Evolutionary conservation across 345 rosid species (phyloP), one percentile per base, ranked within the genome.

Genomic region (Populus deltoides): DNA sequence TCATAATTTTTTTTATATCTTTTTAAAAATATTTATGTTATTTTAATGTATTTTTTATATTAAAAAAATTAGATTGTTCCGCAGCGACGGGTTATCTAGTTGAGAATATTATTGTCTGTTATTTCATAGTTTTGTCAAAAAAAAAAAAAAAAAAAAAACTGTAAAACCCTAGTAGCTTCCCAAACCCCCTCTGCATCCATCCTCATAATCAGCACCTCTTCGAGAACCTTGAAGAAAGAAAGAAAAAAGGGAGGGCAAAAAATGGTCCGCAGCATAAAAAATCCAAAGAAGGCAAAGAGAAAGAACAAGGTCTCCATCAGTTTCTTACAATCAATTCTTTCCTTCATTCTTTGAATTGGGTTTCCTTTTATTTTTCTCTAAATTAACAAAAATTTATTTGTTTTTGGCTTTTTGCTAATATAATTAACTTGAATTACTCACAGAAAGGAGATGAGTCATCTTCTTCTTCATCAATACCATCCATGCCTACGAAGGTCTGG

Each of bases 401-500:
- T n/a, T 24, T 59, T 59, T 59, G 24, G 6, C 65, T 24, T 59
- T 24, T 24, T 24, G 27, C 65, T 24, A 59, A 59, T 59, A 53
- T 24, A 9, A n/a, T 59, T n/a, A n/a, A 24, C 16, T 59, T n/a
- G 5, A 9, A 59, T 24, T n/a, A n/a, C 12, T 17, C 70, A 25
- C 83, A 87, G 91, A 90, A 79, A 43, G 89, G 74, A 83, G 90
- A 79, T 81, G 93, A 86, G 70, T 87, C 92, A 75, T 87, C 94
- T 39, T 83, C 97, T 5, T 87, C 93, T 71, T 86, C 95, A 13
- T 75, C 87, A 4, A 55, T 79, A 25, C 93, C 97, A 1, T 68
- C 87, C 69, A 78, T 86, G 81, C 97, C 94, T 11, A 77, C 93
- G 8, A 92, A 87, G 87, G 94, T 97, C 77, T 97, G 98, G 99